Base-by-base conservation (phyloP, 768 basidiomycete species). In the Suillus occidentalis region DNA sequence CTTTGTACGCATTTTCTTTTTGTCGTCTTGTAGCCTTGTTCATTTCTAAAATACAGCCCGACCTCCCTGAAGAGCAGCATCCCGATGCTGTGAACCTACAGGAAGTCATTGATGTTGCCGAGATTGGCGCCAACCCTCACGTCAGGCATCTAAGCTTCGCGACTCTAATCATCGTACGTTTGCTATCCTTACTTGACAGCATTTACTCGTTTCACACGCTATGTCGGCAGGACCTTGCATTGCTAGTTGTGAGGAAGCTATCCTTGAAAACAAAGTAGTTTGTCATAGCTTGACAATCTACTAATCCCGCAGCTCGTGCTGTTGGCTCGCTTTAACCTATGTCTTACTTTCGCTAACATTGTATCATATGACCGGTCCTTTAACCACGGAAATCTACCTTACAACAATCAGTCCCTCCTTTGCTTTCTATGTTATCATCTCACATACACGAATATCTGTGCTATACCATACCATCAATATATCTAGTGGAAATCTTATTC, bases 121-220 rank as follows among this genome's bases (percentile, higher is more conserved):
- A 63, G n/a, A 37, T 3, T 8, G 62, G 2, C 56, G 57, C 18
- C n/a, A 50, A 55, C 34, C 50, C 49, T 37, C 61, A 13, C 25
- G 25, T 37, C 4, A 63, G 13, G 37, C 61, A 22, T 43, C 28
- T 20, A 13, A 65, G 31, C 61, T 28, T 65, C 3, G 12, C 50
- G 3, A 63, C 22, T 39, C 14, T 65, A 7, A 42, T 63, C 36
- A 42, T 63, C 6, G 64, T 65, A 62, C 18, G 64, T 63, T 28
- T 12, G 20, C 10, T 60, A 28, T 9, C 7, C 52, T 36, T 20
- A 14, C 25, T 59, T 36, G 60, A 49, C 31, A n/a, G 14, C 10
- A 6, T 7, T 14, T 28, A 10, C 53, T 39, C 20, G 16, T 7
- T 55, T 43, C 36, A 60, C 20, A 20, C 13, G 52, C 36, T 6